phyloP scores from a whole-genome alignment of 2,329 filamentous ascomycete genomes.

The Botrytis porri region DNA sequence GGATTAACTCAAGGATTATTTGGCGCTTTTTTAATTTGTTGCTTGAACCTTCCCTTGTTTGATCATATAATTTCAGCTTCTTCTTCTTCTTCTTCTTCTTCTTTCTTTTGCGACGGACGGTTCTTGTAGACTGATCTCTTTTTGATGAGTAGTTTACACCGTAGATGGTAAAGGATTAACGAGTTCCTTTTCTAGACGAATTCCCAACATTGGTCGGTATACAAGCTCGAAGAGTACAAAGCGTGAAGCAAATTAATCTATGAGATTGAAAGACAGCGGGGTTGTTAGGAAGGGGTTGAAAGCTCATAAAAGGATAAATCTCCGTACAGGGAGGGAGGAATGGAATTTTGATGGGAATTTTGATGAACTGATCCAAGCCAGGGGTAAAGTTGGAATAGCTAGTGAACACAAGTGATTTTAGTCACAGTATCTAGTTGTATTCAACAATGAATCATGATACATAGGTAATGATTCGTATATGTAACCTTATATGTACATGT shows the following conservation, averaged over 20 bases:
- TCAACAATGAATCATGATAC: background rate
- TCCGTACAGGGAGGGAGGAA: conserved; percentile 3
- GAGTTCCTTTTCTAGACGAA: background rate
- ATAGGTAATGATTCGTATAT: background rate
- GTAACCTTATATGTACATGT: background rate
- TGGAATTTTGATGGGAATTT: background rate
- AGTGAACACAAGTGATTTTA: background rate
- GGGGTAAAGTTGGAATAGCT: conserved; percentile 7
- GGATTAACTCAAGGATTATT: conserved; percentile 17
- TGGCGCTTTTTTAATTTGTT: background rate
- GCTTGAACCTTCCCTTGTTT: background rate
- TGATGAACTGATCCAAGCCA: background rate
- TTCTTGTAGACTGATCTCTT: background rate
- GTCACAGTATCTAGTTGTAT: background rate
- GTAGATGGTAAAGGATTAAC: background rate
- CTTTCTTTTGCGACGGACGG: background rate
- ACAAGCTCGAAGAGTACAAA: background rate
- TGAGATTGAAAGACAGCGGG: background rate
- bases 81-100: background rate
- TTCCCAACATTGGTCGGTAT: background rate
- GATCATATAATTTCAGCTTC: background rate
- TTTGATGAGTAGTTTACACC: background rate
- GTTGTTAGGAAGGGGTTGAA: background rate
- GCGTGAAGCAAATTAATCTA: background rate
- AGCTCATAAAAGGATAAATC: background rate